phyloP scores from a whole-genome alignment of 257 asterid genomes.

The Solanum virginianum region DNA sequence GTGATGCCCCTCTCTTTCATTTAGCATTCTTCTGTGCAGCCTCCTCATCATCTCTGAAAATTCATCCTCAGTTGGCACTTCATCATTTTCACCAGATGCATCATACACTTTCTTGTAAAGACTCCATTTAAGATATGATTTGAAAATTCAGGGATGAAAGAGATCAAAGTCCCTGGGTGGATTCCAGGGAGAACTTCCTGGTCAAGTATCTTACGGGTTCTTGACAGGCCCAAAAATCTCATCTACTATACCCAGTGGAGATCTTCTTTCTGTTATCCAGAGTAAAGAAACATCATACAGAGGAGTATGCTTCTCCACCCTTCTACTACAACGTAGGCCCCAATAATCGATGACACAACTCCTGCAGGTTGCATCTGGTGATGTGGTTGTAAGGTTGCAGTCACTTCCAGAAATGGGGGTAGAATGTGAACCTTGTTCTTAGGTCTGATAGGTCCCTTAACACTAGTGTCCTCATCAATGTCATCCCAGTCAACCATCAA shows the following conservation, averaged over 20 bases:
- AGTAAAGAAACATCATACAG: conserved; percentile 78
- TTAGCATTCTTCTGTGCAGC: conserved; percentile 58
- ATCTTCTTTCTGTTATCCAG: conserved; percentile 70
- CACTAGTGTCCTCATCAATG: conserved; percentile 18
- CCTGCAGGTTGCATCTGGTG: conserved; percentile 74
- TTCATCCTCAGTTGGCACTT: conserved; percentile 32
- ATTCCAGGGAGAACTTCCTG: conserved; percentile 62
- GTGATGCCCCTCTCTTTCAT: conserved; percentile 56
- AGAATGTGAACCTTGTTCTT: conserved; percentile 71
- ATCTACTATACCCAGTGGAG: conserved; percentile 71
- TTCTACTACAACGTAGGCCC: conserved; percentile 71
- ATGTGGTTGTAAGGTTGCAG: conserved; percentile 58
- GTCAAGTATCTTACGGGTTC: conserved; percentile 86
- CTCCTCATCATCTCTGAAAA: conserved; percentile 94
- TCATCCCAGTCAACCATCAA: conserved; percentile 68
- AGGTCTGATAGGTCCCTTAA: conserved; percentile 43
- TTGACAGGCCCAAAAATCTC: conserved; percentile 92
- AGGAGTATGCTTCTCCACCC: conserved; percentile 81
- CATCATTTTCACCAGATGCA: conserved; percentile 80
- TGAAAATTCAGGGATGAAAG: conserved; percentile 71
- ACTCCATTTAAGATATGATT: conserved; percentile 49
- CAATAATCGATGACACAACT: conserved; percentile 51
- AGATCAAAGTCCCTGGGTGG: conserved; percentile 47
- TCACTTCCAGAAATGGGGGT: conserved; percentile 73
- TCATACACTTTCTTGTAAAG: conserved; percentile 84